phyloP scores from a whole-genome alignment of 106 monocot species.

The Dendrobium chrysotoxum region DNA sequence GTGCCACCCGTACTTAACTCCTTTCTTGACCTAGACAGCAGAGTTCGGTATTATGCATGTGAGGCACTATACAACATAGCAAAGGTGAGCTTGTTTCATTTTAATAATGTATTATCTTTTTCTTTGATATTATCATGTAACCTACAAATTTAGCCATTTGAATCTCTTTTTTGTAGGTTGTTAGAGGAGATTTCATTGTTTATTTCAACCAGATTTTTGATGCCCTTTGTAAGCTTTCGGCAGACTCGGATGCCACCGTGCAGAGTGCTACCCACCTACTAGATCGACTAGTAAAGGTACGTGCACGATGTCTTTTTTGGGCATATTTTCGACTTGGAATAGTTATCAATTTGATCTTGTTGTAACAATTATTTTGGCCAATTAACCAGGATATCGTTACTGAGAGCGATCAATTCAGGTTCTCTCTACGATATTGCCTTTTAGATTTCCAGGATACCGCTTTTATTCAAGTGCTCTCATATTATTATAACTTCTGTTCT shows the following conservation, averaged over 20 bases:
- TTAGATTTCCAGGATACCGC: background rate
- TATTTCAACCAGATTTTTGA: conserved; percentile 99
- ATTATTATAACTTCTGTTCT: conserved; percentile 12
- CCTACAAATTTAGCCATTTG: background rate
- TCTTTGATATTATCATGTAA: conserved; percentile 1
- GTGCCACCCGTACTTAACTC: conserved; percentile 87
- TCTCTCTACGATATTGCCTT: conserved; percentile 1
- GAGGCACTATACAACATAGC: conserved; percentile 99
- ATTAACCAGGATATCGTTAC: conserved; percentile 85
- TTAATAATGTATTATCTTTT: background rate
- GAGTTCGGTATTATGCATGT: conserved; percentile 99
- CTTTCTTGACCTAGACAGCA: conserved; percentile 87
- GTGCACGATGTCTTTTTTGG: background rate
- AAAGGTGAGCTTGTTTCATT: conserved; percentile 46
- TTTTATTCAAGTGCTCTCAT: conserved; percentile 8
- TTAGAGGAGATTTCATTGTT: conserved; percentile 93
- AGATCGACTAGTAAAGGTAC: conserved; percentile 92
- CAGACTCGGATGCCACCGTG: conserved; percentile 85
- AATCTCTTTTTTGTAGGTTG: conserved; percentile 50
- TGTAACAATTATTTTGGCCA: conserved; percentile 9
- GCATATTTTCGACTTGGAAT: background rate
- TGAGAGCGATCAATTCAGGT: conserved; percentile 99
- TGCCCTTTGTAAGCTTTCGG: conserved; percentile 96
- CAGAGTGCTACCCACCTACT: conserved; percentile 99
- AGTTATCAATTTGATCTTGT: conserved; percentile 4